Conservation (phyloP, 1,284 basidiomycete genomes). For the Hypsizygus ulmarius region DNA sequence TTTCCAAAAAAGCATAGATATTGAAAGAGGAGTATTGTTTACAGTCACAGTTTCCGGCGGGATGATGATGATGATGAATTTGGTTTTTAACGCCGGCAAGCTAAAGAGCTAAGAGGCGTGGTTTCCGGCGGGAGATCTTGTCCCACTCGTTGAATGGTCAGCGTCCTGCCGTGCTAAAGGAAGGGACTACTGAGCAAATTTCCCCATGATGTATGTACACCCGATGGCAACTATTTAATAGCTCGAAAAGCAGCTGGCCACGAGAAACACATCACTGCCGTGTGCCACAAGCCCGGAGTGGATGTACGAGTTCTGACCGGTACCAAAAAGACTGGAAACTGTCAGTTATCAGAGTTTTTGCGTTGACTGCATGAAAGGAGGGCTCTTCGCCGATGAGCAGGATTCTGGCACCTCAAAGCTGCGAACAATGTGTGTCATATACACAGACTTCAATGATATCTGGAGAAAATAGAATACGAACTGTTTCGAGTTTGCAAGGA, state of each 20-base stretch:
- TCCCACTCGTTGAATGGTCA: conserved; percentile 48
- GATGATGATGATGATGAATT: no score
- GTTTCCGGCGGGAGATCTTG: no score
- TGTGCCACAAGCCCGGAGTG: background rate
- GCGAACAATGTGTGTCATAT: background rate
- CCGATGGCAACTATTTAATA: conserved; percentile 37
- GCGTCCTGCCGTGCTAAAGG: conserved; percentile 49
- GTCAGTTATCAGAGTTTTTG: conserved; percentile 49
- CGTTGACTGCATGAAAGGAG: conserved; percentile 50
- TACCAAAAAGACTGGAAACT: conserved; percentile 46
- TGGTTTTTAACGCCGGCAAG: no score
- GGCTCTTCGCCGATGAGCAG: conserved; percentile 50
- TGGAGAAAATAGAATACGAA: conserved; percentile 24
- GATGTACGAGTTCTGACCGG: conserved; percentile 45
- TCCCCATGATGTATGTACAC: conserved; percentile 60
- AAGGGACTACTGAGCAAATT: conserved; percentile 58
- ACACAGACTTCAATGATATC: background rate
- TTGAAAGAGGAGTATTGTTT: background rate
- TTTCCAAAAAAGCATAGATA: background rate
- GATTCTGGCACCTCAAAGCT: conserved; percentile 59
- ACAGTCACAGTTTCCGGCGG: conserved; percentile 33
- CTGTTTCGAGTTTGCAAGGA: conserved; percentile 48
- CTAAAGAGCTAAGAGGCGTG: no score
- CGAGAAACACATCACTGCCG: background rate
- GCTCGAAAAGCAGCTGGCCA: conserved; percentile 43